phyloP scores from a whole-genome alignment of 176 grass and related monocot genomes.

The Bromus sterilis region DNA sequence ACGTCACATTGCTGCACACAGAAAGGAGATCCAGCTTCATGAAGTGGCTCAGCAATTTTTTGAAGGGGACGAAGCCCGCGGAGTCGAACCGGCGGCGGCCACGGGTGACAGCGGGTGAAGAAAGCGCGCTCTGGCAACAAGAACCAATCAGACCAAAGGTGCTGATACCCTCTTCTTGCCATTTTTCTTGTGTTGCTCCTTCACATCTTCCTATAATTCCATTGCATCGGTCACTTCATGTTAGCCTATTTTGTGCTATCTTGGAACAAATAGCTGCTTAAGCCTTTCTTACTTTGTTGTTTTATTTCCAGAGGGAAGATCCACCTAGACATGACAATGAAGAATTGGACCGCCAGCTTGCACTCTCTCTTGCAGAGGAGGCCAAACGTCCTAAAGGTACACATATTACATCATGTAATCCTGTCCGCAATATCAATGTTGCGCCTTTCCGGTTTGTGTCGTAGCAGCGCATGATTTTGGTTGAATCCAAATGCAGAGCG shows the following conservation, averaged over 20 bases:
- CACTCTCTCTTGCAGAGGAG: constrained; percentile 77
- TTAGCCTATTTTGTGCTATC: not conserved
- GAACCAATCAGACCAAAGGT: constrained; percentile 64
- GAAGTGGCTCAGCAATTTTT: constrained; percentile 88
- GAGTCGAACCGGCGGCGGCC: constrained; percentile 43
- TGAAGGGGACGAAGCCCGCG: constrained; percentile 56
- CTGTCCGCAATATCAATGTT: not conserved
- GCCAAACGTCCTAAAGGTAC: constrained; percentile 63
- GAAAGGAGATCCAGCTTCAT: constrained; percentile 79
- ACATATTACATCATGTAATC: not conserved
- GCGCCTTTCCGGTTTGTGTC: not conserved
- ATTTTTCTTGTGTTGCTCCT: not conserved
- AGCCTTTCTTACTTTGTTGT: constrained; percentile 4
- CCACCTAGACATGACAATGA: constrained; percentile 67
- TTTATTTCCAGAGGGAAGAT: constrained; percentile 48
- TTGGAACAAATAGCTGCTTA: not conserved
- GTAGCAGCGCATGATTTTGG: not conserved
- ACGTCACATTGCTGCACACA: constrained; percentile 22
- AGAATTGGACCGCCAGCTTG: constrained; percentile 74
- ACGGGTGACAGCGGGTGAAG: constrained; percentile 40
- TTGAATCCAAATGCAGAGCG: constrained; percentile 29
- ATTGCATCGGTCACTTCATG: constrained; percentile 1
- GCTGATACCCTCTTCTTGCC: not conserved
- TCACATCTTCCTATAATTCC: not conserved
- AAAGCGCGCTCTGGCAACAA: constrained; percentile 53